phyloP scores from a whole-genome alignment of 257 asterid genomes.

The Solanum tarijense region DNA sequence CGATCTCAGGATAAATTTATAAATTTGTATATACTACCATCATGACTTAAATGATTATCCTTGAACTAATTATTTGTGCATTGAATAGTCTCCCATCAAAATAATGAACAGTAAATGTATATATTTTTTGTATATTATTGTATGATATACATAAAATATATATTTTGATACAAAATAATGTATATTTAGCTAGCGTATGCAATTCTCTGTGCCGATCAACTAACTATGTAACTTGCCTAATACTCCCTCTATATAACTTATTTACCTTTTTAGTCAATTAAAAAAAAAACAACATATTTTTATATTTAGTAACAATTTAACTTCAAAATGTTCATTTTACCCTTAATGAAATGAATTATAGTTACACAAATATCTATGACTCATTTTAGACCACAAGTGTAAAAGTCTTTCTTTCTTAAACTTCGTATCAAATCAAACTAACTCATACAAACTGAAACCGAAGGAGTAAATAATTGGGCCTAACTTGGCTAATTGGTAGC shows the following conservation, averaged over 20 bases:
- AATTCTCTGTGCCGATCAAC: not conserved
- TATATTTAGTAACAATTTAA: no score
- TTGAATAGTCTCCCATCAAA: not conserved
- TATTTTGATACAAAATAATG: not conserved
- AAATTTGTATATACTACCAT: not conserved
- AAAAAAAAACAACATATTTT: no score
- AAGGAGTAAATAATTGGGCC: not conserved
- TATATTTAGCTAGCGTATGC: not conserved
- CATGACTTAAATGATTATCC: not conserved
- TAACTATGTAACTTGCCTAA: not conserved
- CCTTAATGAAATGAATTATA: no score
- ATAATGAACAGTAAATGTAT: not conserved
- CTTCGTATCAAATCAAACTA: rapidly evolving
- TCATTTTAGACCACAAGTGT: not conserved
- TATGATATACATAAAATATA: not conserved
- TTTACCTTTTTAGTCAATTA: no score
- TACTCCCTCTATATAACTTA: no score
- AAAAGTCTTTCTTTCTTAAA: rapidly evolving
- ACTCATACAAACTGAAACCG: rapidly evolving
- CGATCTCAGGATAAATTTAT: not conserved
- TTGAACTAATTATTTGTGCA: no score
- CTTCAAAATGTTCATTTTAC: no score
- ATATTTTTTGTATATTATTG: no score
- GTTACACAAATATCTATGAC: no score
- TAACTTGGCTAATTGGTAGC: no score